A percentile compares a stretch with the other conserved stretches of the same genome.
These are phyloP conservation scores for Aureobasidium namibiae DNA, from an alignment of 2,329 filamentous ascomycete genomes.

Conservation along the genomic window DNA sequence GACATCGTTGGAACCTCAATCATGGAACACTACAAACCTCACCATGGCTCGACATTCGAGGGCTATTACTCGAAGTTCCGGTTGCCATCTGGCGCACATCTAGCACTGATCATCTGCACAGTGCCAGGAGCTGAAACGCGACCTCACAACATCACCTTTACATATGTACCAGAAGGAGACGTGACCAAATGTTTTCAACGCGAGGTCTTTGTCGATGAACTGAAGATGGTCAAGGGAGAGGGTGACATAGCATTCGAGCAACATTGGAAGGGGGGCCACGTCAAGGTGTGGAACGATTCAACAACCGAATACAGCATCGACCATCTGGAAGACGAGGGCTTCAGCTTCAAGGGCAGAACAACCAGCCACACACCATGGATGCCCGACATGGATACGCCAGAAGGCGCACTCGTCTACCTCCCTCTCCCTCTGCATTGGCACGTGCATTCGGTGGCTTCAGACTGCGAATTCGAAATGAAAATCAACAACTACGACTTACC, in stretches of 20 bases:
- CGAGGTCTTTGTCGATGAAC: constrained; percentile 35
- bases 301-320: constrained; percentile 28
- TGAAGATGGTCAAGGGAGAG: constrained; percentile 26
- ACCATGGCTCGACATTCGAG: constrained; percentile 36
- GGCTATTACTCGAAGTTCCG: constrained; percentile 45
- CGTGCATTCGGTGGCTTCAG: constrained; percentile 39
- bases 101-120: constrained; percentile 40
- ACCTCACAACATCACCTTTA: constrained; percentile 41
- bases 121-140: constrained; percentile 34
- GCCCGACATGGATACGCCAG: constrained; percentile 31
- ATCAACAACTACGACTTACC: constrained; percentile 26
- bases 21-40: constrained; percentile 29
- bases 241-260: constrained; percentile 32
- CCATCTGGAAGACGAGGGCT: constrained; percentile 25
- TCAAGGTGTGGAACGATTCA: constrained; percentile 28
- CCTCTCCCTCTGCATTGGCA: constrained; percentile 46
- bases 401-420: constrained; percentile 37
- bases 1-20: not conserved
- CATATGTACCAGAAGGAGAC: constrained; percentile 35
- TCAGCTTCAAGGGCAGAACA: constrained; percentile 34
- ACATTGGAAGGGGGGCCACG: constrained; percentile 31
- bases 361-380: constrained; percentile 33
- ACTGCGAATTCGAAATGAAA: constrained; percentile 31
- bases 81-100: constrained; percentile 37
- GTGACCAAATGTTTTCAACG: constrained; percentile 30